These are phyloP conservation scores for Boletus sensibilis DNA, from an alignment of 768 basidiomycete genomes.

Conservation along the genomic window DNA sequence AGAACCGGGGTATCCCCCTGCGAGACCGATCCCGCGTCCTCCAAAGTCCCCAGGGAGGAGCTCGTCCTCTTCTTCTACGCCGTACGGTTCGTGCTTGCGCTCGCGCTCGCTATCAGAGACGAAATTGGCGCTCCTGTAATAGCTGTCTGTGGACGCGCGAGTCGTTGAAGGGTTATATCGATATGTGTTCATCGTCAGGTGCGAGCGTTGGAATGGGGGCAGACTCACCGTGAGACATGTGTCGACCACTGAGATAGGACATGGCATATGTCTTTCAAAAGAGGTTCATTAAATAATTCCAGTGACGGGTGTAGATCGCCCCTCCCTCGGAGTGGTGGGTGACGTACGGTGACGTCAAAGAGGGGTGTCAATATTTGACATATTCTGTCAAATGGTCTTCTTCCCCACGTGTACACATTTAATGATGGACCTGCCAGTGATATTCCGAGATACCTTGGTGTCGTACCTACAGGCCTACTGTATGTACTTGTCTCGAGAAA, in stretches of 20 bases:
- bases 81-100: no score
- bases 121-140: not conserved
- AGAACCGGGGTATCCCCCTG: not conserved
- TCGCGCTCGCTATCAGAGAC: not conserved
- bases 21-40: constrained; percentile 1
- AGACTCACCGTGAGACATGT: constrained; percentile 10
- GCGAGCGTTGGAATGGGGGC: not conserved
- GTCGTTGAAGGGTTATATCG: no score
- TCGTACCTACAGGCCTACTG: no score
- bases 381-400: not conserved
- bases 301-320: no score
- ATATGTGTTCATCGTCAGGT: no score
- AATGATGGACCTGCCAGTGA: no score
- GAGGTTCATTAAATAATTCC: no score
- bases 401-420: no score
- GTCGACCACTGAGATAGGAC: constrained; percentile 7
- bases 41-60: constrained; percentile 5
- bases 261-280: not conserved
- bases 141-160: not conserved
- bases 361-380: not conserved
- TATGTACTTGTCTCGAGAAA: no score
- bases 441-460: no score
- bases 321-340: not conserved
- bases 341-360: not conserved
- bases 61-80: not conserved